These are phyloP conservation scores for Crithidia fasciculata DNA, from an alignment of 208 protist genomes.

Conservation along the genomic window DNA sequence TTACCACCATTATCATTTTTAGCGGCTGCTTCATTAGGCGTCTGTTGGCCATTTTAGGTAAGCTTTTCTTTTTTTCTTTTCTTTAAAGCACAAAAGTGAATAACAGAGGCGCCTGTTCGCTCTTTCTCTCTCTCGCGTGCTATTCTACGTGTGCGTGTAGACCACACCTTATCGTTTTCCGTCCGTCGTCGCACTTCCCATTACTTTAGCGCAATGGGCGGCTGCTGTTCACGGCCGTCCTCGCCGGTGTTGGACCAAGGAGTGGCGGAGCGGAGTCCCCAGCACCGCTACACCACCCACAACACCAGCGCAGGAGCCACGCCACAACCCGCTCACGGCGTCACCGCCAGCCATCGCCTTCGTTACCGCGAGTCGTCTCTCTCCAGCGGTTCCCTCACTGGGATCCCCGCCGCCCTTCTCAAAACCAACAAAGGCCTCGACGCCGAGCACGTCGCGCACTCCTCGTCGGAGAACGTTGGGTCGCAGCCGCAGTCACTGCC, in stretches of 20 bases:
- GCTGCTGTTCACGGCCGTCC: slow-evolving; percentile 4
- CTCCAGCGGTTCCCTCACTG: slow-evolving; percentile 6
- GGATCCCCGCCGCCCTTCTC: background rate
- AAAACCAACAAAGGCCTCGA: background rate
- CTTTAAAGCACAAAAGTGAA: slow-evolving; percentile 2
- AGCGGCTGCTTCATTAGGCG: background rate
- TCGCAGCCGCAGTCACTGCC: slow-evolving; percentile 1
- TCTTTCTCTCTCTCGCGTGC: too few relatives aligned
- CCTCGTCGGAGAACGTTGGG: slow-evolving; percentile 1
- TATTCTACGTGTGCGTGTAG: background rate
- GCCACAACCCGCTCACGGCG: background rate
- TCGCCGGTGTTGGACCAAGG: background rate
- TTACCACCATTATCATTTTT: background rate
- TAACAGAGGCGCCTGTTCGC: background rate
- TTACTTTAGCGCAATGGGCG: background rate
- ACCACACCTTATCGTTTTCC: background rate
- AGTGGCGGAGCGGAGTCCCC: background rate
- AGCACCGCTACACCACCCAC: background rate
- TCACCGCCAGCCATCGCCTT: background rate
- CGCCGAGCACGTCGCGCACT: background rate
- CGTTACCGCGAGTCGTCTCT: background rate
- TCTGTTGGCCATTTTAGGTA: background rate
- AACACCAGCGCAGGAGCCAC: background rate
- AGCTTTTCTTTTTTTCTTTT: background rate
- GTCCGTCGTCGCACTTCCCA: too few relatives aligned